These are phyloP conservation scores for Globisporangium lucens DNA, from an alignment of 352 stramenopile species.

Conservation along the genomic window DNA sequence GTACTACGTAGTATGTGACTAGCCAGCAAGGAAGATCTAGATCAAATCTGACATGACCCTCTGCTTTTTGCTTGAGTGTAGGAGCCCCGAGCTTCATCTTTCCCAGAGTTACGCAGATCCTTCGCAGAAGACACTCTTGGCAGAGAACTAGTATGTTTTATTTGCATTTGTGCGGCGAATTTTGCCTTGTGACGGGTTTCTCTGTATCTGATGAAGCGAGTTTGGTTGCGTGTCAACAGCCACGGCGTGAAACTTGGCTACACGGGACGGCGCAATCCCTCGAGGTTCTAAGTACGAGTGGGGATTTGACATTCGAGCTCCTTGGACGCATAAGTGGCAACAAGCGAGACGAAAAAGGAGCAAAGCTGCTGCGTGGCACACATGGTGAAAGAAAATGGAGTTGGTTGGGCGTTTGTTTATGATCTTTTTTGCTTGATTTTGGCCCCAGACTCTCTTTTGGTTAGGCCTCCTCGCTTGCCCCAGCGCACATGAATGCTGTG, in stretches of 20 bases:
- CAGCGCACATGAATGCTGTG: neutral
- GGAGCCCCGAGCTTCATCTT: slow-evolving; percentile 47
- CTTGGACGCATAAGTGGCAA: neutral
- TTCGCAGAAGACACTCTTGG: slow-evolving; percentile 52
- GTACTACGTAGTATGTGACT: no score
- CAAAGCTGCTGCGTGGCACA: neutral
- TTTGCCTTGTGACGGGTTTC: neutral
- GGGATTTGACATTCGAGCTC: slow-evolving; percentile 6
- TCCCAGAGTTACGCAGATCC: slow-evolving; percentile 48
- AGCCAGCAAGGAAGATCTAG: no score
- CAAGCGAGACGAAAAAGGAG: neutral
- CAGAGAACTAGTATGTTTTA: slow-evolving; percentile 64
- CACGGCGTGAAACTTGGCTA: slow-evolving; percentile 21
- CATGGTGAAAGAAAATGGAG: neutral
- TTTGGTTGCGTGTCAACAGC: neutral
- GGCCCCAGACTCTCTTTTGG: neutral
- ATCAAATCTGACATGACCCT: no score
- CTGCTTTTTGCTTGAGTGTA: slow-evolving; percentile 10
- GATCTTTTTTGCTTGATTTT: neutral
- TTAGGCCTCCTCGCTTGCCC: neutral
- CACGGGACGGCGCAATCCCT: slow-evolving; percentile 13
- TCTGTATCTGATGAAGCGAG: neutral
- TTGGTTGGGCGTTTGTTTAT: neutral
- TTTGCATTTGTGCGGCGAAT: neutral
- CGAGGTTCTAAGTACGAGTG: slow-evolving; percentile 19